phyloP scores from a whole-genome alignment of 345 rosid genomes.

The Barbarea vulgaris region DNA sequence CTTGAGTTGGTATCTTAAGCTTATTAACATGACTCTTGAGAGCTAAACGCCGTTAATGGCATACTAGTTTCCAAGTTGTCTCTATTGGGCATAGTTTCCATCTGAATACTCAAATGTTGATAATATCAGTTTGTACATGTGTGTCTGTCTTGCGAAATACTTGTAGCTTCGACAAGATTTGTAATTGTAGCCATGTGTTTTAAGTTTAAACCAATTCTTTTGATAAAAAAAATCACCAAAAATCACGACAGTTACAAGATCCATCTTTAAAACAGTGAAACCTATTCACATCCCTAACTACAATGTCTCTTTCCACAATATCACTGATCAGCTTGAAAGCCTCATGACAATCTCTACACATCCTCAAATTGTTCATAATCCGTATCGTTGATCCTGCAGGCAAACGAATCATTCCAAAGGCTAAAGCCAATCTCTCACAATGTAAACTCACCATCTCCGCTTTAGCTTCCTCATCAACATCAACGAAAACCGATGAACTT shows the following conservation, averaged over 20 bases:
- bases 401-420: conserved; percentile 54
- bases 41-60: too few relatives aligned
- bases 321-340: conserved; percentile 70
- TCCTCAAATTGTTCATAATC: conserved; percentile 74
- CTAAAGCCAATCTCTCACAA: conserved; percentile 76
- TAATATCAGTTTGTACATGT: too few relatives aligned
- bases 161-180: too few relatives aligned
- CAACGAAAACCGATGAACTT: conserved; percentile 55
- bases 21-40: too few relatives aligned
- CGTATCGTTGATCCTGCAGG: conserved; percentile 51
- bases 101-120: too few relatives aligned
- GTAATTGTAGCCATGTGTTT: too few relatives aligned
- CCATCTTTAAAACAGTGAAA: conserved; percentile 69
- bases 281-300: conserved; percentile 76
- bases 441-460: conserved; percentile 62
- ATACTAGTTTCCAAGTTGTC: too few relatives aligned
- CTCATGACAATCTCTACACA: conserved; percentile 73
- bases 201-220: too few relatives aligned
- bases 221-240: conserved; percentile 48
- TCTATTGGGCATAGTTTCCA: too few relatives aligned
- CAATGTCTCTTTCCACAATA: conserved; percentile 58
- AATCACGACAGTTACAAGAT: conserved; percentile 62
- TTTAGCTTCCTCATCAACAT: conserved; percentile 68
- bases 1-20: too few relatives aligned
- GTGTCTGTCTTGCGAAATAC: too few relatives aligned